These are phyloP conservation scores for Mucor circinelloides DNA, from an alignment of 371 early-diverging fungal genomes.

Conservation along the genomic window DNA sequence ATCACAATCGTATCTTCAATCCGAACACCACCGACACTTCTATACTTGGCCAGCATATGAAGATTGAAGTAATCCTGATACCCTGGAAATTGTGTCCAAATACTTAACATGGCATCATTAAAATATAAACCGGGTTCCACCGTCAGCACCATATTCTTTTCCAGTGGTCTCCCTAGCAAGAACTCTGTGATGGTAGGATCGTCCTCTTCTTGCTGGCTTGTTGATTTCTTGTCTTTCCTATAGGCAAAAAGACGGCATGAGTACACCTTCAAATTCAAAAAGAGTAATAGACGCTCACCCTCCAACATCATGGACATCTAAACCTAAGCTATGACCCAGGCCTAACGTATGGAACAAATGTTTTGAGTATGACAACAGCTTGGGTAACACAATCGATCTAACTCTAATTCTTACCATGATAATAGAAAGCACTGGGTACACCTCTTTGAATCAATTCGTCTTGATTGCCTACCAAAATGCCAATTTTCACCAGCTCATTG, in stretches of 20 bases:
- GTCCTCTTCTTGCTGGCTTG: not conserved
- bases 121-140: slow-evolving; percentile 90
- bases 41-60: slow-evolving; percentile 63
- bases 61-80: slow-evolving; percentile 67
- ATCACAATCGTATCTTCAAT: slow-evolving; percentile 90
- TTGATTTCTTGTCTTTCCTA: not conserved
- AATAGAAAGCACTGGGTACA: slow-evolving; percentile 80
- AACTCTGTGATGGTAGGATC: not conserved
- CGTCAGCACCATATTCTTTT: slow-evolving; percentile 84
- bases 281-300: slow-evolving; percentile 58
- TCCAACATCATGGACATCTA: slow-evolving; percentile 88
- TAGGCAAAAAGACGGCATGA: not conserved
- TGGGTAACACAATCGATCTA: not conserved
- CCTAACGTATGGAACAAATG: slow-evolving; percentile 20
- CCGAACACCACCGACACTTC: slow-evolving; percentile 85
- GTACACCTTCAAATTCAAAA: not conserved
- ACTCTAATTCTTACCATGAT: slow-evolving; percentile 65
- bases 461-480: slow-evolving; percentile 65
- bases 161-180: slow-evolving; percentile 46
- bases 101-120: slow-evolving; percentile 52
- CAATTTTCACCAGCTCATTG: slow-evolving; percentile 70
- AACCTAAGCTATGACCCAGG: slow-evolving; percentile 67
- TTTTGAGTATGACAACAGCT: not conserved
- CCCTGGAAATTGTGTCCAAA: slow-evolving; percentile 55
- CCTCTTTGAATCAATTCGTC: slow-evolving; percentile 67